Evolutionary conservation across 139 green algal genomes (phyloP), one percentile per base, ranked within the genome.

Genomic region (Microglena sp.): DNA sequence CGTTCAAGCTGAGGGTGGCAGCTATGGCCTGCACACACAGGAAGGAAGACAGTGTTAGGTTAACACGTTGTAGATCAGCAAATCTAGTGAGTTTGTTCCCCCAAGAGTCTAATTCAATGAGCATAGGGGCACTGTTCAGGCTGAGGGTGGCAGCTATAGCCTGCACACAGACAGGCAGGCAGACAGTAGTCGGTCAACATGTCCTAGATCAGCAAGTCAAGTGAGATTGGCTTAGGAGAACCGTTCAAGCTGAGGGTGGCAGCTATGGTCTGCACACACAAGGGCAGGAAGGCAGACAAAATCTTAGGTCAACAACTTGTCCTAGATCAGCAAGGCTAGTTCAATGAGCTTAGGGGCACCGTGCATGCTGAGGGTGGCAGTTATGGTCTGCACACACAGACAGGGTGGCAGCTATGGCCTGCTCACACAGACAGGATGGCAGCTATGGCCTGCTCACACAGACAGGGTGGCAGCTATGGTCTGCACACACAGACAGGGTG

Each of bases 41-140:
- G 4, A 6, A n/a, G 31, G 40, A 43, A 26, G 28, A 3, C 35
- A 50, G 1, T 4, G 35, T 3, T 5, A 4, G 18, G 30, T 7
- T 27, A 32, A 43, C 50, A 59, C n/a, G 7, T 8, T 40, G 55
- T 35, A 34, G 53, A 18, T 33, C n/a, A 28, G 53, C 24, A 60
- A 22, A 33, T 26, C 7, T 8, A 26, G 24, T 6, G 24, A 60
- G 18, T 60, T 26, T 28, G 53, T 86, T 88, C 33, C 76, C 82
- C 5, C 71, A 36, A 60, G 85, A 55, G 70, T 86, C 74, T 5
- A 88, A 74, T 21, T 78, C 74, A 26, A 88, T 84, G 0, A 88
- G 64, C 33, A 79, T 79, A 21, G 76, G 67, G 0, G 72, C 78
- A 0, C 67, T 72, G 11, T 67, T 69, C 2, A 32, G 33, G 0